Evolutionary conservation across 495 filamentous ascomycete genomes (phyloP), one percentile per base, ranked within the genome.

Genomic region (Aspergillus affinis): DNA sequence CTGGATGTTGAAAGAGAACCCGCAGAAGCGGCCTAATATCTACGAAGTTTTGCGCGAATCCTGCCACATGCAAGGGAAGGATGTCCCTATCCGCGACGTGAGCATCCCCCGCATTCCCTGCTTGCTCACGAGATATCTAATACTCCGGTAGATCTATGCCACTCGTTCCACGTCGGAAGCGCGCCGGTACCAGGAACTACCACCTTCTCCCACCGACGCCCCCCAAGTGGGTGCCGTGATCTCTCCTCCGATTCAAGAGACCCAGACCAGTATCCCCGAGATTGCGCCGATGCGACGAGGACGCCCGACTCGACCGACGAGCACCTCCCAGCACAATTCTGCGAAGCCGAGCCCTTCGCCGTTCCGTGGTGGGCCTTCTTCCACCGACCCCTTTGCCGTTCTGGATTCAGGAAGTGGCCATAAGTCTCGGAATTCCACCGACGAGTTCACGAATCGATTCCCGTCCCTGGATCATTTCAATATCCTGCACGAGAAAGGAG

Each of bases 231-330:
- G 91, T 1, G 86, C 91, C 19, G 84, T 84, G 19, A 88, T 88
- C 59, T 86, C 89, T 44, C 79, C 84, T 52, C 81, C 86, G 15
- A 69, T 82, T 44, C 84, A 89, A 61, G 82, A 89, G 64, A 84
- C 87, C 41, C 83, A 88, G 59, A 75, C 82, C 12, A 13, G 4
- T 8, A 86, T 97, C 59, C 95, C 95, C 6, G 93, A 98, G 59
- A 91, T 98, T 61, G 88, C 88, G 58, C 94, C 94, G 7, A 98
- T 98, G 94, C 82, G 95, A 48, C 84, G 94, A 70, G 94, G 94
- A 8, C 84, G 94, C 55, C 90, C 92, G 8, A 82, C 86, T 6
- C 87, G 84, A 41, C 68, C 78, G n/a, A 63, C 66, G 36, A 12
- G 8, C 32, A 65, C 67, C 6, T 74, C 77, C 18, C 66, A 76